Conservation (phyloP, 2,329 filamentous ascomycete genomes). For the Fusarium sulawesiense region DNA sequence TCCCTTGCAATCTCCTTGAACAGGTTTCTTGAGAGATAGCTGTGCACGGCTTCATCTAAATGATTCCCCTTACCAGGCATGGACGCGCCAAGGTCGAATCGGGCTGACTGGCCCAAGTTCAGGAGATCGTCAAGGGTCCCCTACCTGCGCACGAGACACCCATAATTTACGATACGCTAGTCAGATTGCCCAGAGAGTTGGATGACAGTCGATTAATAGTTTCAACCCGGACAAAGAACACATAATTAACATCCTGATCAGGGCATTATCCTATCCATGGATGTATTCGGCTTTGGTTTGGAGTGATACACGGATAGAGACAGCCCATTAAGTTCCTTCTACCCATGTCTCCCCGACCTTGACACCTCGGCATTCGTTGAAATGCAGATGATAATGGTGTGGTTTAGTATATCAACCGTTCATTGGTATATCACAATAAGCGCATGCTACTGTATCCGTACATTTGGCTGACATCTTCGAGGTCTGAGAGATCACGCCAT, state of each 20-base stretch:
- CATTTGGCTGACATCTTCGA: not conserved
- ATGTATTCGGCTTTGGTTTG: not conserved
- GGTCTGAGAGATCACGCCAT: not conserved
- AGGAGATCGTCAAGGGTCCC: constrained; percentile 36
- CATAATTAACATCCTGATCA: not conserved
- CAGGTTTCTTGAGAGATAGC: constrained; percentile 1
- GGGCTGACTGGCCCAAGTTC: constrained; percentile 27
- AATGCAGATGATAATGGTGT: not conserved
- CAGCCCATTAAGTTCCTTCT: not conserved
- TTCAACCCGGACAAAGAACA: constrained; percentile 13
- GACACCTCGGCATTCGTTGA: not conserved
- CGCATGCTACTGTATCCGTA: not conserved
- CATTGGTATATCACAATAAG: not conserved
- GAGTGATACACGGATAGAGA: not conserved
- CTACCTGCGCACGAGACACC: constrained; percentile 35
- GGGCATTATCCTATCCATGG: not conserved
- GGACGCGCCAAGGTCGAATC: constrained; percentile 21
- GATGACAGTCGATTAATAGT: constrained; percentile 31
- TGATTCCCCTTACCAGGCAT: constrained; percentile 2
- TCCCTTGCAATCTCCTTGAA: constrained; percentile 25
- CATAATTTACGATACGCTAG: constrained; percentile 33
- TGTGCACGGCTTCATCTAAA: constrained; percentile 19
- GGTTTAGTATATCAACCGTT: not conserved
- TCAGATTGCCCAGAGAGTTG: constrained; percentile 17
- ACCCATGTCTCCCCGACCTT: not conserved